Evolutionary conservation across 2,329 filamentous ascomycete genomes (phyloP).

Genomic region (Fusarium anthophilum): DNA sequence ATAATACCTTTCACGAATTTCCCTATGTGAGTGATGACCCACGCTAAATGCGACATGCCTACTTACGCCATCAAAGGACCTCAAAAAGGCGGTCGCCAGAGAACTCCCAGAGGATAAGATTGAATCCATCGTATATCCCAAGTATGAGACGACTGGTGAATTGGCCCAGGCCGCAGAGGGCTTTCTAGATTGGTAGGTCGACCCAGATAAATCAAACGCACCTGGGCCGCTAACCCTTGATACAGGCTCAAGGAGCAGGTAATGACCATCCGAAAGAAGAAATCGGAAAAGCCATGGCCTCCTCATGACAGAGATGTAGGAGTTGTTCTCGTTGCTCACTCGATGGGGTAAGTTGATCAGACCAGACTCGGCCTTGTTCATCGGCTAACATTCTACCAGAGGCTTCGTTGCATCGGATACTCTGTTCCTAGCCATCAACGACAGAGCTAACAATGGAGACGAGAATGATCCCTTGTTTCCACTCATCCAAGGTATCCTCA

Average conservation of each 20-base stretch:
- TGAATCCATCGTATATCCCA: slow-evolving; percentile 71
- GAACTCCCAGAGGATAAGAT: slow-evolving; percentile 69
- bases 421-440: slow-evolving; percentile 76
- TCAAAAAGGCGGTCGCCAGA: slow-evolving; percentile 66
- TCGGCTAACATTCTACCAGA: slow-evolving; percentile 44
- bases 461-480: slow-evolving; percentile 72
- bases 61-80: slow-evolving; percentile 52
- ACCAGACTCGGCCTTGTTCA: too few species aligned
- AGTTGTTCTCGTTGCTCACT: slow-evolving; percentile 83
- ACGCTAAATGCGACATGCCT: neutral
- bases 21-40: slow-evolving; percentile 55
- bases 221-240: neutral
- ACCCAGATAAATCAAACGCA: neutral
- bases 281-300: slow-evolving; percentile 76
- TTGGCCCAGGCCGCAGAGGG: slow-evolving; percentile 59
- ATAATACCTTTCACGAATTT: slow-evolving; percentile 75
- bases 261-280: slow-evolving; percentile 78
- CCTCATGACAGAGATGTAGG: slow-evolving; percentile 83
- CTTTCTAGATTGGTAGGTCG: slow-evolving; percentile 58
- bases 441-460: slow-evolving; percentile 58
- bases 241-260: slow-evolving; percentile 80
- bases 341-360: slow-evolving; percentile 67
- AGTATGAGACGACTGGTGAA: slow-evolving; percentile 78
- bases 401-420: slow-evolving; percentile 87
- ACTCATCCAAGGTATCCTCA: slow-evolving; percentile 79